These are phyloP conservation scores for Neurospora sp. DNA, from an alignment of 495 filamentous ascomycete genomes.

Conservation along the genomic window DNA sequence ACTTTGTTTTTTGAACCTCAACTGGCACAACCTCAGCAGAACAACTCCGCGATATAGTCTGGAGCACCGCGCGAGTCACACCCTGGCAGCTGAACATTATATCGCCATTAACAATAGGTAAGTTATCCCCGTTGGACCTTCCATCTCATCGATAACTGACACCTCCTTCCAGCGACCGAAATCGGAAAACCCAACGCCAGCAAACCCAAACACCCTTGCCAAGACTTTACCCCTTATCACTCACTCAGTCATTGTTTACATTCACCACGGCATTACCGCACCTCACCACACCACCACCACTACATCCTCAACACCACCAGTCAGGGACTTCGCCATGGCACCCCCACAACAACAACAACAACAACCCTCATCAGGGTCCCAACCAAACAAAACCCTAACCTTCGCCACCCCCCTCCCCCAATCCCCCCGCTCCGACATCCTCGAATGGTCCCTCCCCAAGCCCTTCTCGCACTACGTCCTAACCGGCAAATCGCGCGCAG, in stretches of 20 bases:
- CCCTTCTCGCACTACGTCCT: slow-evolving; percentile 24
- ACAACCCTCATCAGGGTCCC: background rate
- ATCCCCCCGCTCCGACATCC: slow-evolving; percentile 22
- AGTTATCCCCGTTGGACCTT: background rate
- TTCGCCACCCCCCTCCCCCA: slow-evolving; percentile 28
- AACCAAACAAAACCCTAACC: background rate
- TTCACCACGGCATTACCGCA: background rate
- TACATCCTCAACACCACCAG: background rate
- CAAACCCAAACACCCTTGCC: background rate
- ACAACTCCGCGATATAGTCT: background rate
- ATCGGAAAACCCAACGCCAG: background rate
- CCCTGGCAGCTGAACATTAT: background rate
- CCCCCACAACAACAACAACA: background rate
- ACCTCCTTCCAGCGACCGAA: background rate
- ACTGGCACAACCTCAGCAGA: background rate
- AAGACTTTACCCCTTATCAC: background rate
- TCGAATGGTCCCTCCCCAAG: slow-evolving; percentile 29
- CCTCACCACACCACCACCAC: background rate
- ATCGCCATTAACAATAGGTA: background rate
- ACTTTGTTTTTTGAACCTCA: background rate
- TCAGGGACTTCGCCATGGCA: background rate
- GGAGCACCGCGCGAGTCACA: background rate
- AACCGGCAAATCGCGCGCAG: slow-evolving; percentile 27
- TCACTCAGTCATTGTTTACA: background rate
- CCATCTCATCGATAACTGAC: background rate